phyloP scores from a whole-genome alignment of 176 grass and related monocot genomes.

The Oryza rufipogon region DNA sequence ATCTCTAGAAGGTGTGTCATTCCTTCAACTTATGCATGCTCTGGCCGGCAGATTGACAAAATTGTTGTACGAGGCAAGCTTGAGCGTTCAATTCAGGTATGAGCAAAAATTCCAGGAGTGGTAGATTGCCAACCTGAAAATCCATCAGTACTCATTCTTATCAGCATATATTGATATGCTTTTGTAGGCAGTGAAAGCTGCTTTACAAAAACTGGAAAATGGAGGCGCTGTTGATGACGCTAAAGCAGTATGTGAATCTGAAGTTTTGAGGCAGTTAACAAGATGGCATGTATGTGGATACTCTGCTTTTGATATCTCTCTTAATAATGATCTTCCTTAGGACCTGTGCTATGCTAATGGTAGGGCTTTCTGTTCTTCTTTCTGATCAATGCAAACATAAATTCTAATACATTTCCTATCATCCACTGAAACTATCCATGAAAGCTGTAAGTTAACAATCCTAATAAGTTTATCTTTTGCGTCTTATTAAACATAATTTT shows the following conservation, averaged over 20 bases:
- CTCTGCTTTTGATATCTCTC: background rate
- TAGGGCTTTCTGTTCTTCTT: slow-evolving; percentile 1
- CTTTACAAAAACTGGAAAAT: slow-evolving; percentile 59
- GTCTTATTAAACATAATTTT: background rate
- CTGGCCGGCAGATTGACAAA: slow-evolving; percentile 56
- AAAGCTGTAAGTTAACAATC: background rate
- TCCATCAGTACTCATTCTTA: slow-evolving; percentile 3
- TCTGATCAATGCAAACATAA: background rate
- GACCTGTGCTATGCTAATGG: background rate
- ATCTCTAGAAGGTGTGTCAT: slow-evolving; percentile 43
- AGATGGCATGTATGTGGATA: slow-evolving; percentile 64
- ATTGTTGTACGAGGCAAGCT: slow-evolving; percentile 59
- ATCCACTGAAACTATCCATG: background rate
- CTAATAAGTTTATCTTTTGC: background rate
- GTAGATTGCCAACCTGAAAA: background rate
- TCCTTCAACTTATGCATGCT: slow-evolving; percentile 59
- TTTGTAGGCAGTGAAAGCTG: slow-evolving; percentile 61
- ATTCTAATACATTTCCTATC: background rate
- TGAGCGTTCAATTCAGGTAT: slow-evolving; percentile 75
- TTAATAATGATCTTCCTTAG: background rate
- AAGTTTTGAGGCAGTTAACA: slow-evolving; percentile 65
- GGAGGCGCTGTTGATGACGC: slow-evolving; percentile 61
- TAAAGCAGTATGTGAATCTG: slow-evolving; percentile 78
- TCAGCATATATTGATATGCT: slow-evolving; percentile 5
- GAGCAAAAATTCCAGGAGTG: slow-evolving; percentile 1